These are phyloP conservation scores for Thelephora terrestris DNA, from an alignment of 1,284 basidiomycete species.

Conservation along the genomic window DNA sequence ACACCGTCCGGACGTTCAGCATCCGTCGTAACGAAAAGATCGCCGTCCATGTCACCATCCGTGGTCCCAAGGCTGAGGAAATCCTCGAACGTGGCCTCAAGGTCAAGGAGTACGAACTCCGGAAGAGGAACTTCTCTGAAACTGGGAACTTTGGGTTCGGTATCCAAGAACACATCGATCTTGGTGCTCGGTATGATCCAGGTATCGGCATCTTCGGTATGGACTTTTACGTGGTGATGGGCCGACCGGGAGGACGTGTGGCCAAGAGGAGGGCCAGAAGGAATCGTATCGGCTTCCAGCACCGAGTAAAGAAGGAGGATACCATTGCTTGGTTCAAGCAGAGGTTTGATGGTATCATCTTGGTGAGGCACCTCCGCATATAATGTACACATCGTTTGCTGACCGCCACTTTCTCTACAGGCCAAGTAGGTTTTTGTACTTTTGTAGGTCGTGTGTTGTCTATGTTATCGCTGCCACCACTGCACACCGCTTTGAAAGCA, in stretches of 20 bases:
- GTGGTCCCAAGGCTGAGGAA: slow-evolving; percentile 99
- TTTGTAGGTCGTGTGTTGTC: background rate
- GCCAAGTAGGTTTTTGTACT: background rate
- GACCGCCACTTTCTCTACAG: background rate
- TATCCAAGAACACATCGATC: slow-evolving; percentile 98
- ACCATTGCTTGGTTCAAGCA: slow-evolving; percentile 99
- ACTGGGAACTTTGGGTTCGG: slow-evolving; percentile 99
- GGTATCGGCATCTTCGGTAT: slow-evolving; percentile 96
- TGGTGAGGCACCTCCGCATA: slow-evolving; percentile 36
- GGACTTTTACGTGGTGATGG: slow-evolving; percentile 99
- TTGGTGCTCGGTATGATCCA: slow-evolving; percentile 97
- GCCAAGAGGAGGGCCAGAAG: slow-evolving; percentile 87
- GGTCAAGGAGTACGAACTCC: slow-evolving; percentile 99
- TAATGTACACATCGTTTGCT: background rate
- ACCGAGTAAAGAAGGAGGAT: slow-evolving; percentile 88
- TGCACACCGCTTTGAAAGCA: too few relatives aligned
- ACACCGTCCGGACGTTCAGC: slow-evolving; percentile 98
- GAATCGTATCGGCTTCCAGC: slow-evolving; percentile 79
- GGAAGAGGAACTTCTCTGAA: slow-evolving; percentile 90
- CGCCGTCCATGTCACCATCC: slow-evolving; percentile 98
- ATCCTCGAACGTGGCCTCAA: slow-evolving; percentile 98
- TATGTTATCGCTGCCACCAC: background rate
- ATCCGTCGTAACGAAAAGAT: slow-evolving; percentile 99
- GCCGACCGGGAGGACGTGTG: slow-evolving; percentile 89
- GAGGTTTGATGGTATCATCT: slow-evolving; percentile 94